Conservation (phyloP, 2,329 filamentous ascomycete species). For the Colletotrichum falcatum region DNA sequence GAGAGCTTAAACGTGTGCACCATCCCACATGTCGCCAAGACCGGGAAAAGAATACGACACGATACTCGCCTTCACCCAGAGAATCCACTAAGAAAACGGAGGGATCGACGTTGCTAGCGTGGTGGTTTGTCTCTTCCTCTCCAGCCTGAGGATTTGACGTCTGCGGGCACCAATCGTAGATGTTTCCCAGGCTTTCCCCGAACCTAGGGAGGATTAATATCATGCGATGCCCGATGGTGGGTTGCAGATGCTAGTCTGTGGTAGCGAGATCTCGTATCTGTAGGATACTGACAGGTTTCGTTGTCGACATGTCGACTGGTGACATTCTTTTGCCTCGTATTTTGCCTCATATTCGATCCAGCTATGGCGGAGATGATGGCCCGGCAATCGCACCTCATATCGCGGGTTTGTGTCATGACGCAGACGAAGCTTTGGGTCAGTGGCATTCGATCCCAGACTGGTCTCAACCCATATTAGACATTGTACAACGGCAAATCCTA, state of each 20-base stretch:
- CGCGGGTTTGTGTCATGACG: background rate
- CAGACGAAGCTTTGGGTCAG: background rate
- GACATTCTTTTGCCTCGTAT: slow-evolving; percentile 10
- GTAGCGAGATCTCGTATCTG: slow-evolving; percentile 30
- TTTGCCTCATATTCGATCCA: background rate
- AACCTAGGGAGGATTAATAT: background rate
- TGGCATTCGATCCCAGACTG: slow-evolving; percentile 1
- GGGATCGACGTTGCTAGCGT: slow-evolving; percentile 10
- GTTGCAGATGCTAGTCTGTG: slow-evolving; percentile 8
- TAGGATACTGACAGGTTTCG: slow-evolving; percentile 5
- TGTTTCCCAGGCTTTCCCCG: background rate
- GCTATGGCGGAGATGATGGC: background rate
- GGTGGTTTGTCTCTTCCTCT: background rate
- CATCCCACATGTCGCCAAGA: background rate
- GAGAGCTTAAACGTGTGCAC: background rate
- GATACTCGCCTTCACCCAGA: background rate
- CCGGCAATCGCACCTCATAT: background rate
- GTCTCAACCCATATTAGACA: background rate
- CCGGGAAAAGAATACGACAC: background rate
- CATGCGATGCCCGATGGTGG: slow-evolving; percentile 4
- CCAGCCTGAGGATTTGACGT: slow-evolving; percentile 1
- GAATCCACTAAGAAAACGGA: background rate
- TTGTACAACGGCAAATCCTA: background rate
- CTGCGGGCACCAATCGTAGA: slow-evolving; percentile 33
- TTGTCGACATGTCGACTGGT: background rate